Evolutionary conservation across 345 rosid genomes (phyloP), one percentile per base, ranked within the genome.

Genomic region (Eucalyptus marginata): DNA sequence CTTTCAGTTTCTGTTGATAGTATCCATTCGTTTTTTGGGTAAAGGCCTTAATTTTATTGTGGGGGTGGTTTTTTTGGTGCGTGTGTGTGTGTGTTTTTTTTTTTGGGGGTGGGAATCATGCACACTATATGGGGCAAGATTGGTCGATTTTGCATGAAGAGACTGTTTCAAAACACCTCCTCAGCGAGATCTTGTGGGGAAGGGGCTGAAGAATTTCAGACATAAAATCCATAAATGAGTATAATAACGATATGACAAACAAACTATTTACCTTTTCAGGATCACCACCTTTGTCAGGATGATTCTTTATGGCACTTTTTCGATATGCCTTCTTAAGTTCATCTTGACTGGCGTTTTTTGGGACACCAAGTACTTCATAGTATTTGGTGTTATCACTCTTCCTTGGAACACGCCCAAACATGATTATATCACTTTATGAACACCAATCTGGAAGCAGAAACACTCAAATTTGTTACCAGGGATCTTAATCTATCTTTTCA

Each of bases 261-360:
- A 54, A 31, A 88, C 9, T 22, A 80, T 31, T 22, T 87, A 94
- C 95, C 95, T 95, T 93, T 89, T 95, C 96, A 36, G 94, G 93
- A 79, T 95, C 95, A 88, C 96, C 96, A 88, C 95, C 95, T 90
- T 94, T 95, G 89, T 95, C 96, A 9, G 95, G 96, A 92, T 95
- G 96, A 88, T 95, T 95, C 91, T 93, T 93, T 54, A 95, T 93
- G 51, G 96, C 94, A 88, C 95, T 90, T 90, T 94, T 95, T 88
- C 76, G 92, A 71, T 95, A 95, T 43, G 96, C 95, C 92, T 94
- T 95, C 93, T 94, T 94, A 88, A 95, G 87, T 52, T 95, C 95
- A 92, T 94, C 96, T 80, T 89, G 93, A 83, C 83, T 91, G 13
- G 95, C 93, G 86, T 79, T 91, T 81, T 88, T 94, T 17, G 95